Evolutionary conservation across 2,329 filamentous ascomycete genomes (phyloP).

Genomic region (Magnaporthales sp.): DNA sequence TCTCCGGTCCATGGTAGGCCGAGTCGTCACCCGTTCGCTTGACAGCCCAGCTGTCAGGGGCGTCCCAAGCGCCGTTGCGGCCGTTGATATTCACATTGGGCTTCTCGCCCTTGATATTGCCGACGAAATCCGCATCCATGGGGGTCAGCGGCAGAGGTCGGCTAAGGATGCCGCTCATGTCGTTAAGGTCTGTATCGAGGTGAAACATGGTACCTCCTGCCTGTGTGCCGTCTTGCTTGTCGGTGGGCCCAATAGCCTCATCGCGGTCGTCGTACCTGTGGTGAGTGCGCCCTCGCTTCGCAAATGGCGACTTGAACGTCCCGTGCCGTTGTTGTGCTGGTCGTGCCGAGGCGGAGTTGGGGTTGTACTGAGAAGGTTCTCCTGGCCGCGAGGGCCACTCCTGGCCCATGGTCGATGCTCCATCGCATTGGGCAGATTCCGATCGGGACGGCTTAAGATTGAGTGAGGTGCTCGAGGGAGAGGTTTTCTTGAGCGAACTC

Average conservation of each 20-base stretch:
- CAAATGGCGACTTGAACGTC: slow-evolving; percentile 53
- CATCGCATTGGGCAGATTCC: slow-evolving; percentile 25
- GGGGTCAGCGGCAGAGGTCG: slow-evolving; percentile 63
- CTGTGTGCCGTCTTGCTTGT: slow-evolving; percentile 35
- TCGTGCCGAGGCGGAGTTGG: slow-evolving; percentile 35
- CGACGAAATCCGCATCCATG: slow-evolving; percentile 48
- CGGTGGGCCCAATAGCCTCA: slow-evolving; percentile 52
- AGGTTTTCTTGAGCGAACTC: slow-evolving; percentile 34
- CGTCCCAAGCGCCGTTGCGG: slow-evolving; percentile 68
- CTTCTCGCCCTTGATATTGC: slow-evolving; percentile 33
- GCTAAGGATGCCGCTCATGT: slow-evolving; percentile 87
- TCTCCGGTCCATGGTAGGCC: slow-evolving; percentile 44
- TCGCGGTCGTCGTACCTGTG: slow-evolving; percentile 43
- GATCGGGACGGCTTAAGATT: slow-evolving; percentile 35
- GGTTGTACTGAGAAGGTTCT: slow-evolving; percentile 13
- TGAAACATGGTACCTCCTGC: slow-evolving; percentile 53
- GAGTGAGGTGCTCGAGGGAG: slow-evolving; percentile 46
- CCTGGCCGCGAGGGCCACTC: slow-evolving; percentile 28
- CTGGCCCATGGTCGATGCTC: neutral
- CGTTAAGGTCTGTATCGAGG: slow-evolving; percentile 78
- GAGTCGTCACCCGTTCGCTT: slow-evolving; percentile 63
- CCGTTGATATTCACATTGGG: slow-evolving; percentile 17
- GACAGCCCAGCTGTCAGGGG: slow-evolving; percentile 94
- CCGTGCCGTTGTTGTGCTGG: slow-evolving; percentile 29
- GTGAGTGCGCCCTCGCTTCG: slow-evolving; percentile 41